Conservation (phyloP, 2,329 filamentous ascomycete species). For the Fusarium tuaranense region DNA sequence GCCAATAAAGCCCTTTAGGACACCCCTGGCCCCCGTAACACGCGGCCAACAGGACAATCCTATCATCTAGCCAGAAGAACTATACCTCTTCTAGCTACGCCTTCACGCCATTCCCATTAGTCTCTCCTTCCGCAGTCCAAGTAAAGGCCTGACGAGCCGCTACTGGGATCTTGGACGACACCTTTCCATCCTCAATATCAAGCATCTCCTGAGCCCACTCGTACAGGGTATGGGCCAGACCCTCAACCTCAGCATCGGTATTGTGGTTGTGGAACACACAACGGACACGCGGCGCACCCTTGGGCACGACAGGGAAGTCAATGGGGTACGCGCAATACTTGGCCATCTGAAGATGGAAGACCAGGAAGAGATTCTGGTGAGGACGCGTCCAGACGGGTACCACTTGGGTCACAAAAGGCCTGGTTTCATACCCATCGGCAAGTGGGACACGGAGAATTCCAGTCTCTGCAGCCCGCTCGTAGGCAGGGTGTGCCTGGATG, state of each 20-base stretch:
- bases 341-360: constrained; percentile 19
- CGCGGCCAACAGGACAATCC: not conserved
- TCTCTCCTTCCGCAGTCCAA: constrained; percentile 16
- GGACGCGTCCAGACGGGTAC: constrained; percentile 44
- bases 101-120: constrained; percentile 4
- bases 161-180: constrained; percentile 15
- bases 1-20: not conserved
- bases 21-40: not conserved
- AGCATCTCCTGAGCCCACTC: constrained; percentile 26
- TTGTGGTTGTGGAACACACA: constrained; percentile 23
- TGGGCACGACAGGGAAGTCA: constrained; percentile 23
- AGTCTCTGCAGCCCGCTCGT: constrained; percentile 33
- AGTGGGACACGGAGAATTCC: constrained; percentile 47
- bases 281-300: constrained; percentile 14
- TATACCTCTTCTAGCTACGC: not conserved
- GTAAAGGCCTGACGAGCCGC: constrained; percentile 16
- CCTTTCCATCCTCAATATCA: constrained; percentile 13
- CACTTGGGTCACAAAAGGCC: constrained; percentile 45
- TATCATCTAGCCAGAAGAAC: too few species aligned
- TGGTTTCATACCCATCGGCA: constrained; percentile 42
- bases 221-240: not conserved
- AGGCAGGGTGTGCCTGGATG: constrained; percentile 39
- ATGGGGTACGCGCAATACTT: constrained; percentile 17
- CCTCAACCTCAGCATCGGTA: constrained; percentile 9
- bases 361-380: constrained; percentile 15